Conservation (phyloP, 805 yeast genomes). For the Huiozyma naganishii region DNA sequence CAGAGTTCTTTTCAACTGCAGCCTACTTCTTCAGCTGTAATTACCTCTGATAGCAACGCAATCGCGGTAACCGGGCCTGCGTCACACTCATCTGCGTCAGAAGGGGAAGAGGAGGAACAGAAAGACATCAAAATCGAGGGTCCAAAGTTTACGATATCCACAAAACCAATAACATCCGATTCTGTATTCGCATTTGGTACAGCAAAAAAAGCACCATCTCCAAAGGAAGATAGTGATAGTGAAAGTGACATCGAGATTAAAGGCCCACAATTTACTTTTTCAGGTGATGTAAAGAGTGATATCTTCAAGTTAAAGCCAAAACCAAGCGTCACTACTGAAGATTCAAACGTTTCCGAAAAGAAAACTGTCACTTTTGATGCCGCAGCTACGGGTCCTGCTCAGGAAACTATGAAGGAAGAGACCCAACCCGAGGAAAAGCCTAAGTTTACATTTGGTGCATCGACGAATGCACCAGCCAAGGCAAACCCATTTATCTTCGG, state of each 20-base stretch:
- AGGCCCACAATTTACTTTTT: slow-evolving; percentile 33
- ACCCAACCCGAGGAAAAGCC: slow-evolving; percentile 4
- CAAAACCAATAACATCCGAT: slow-evolving; percentile 38
- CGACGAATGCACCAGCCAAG: background rate
- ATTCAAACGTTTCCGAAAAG: background rate
- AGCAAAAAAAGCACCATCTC: slow-evolving; percentile 10
- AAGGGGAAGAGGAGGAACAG: slow-evolving; percentile 26
- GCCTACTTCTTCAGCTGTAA: background rate
- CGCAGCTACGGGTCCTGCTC: background rate
- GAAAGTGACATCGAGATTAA: slow-evolving; percentile 25
- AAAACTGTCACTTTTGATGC: background rate
- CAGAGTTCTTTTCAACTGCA: background rate
- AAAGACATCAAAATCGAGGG: slow-evolving; percentile 63
- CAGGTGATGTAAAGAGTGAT: slow-evolving; percentile 26
- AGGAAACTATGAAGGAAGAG: slow-evolving; percentile 1
- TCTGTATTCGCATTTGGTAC: slow-evolving; percentile 40
- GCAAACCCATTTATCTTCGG: slow-evolving; percentile 2
- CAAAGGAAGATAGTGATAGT: slow-evolving; percentile 24
- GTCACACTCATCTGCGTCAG: slow-evolving; percentile 3
- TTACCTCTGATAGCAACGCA: slow-evolving; percentile 1
- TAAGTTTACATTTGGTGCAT: slow-evolving; percentile 18
- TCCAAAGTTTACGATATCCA: slow-evolving; percentile 45
- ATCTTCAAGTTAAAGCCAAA: slow-evolving; percentile 25
- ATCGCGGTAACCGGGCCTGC: background rate
- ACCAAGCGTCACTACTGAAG: background rate